Evolutionary conservation across 2,329 filamentous ascomycete genomes (phyloP), one percentile per base, ranked within the genome.

Genomic region (Sporothrix humicola): DNA sequence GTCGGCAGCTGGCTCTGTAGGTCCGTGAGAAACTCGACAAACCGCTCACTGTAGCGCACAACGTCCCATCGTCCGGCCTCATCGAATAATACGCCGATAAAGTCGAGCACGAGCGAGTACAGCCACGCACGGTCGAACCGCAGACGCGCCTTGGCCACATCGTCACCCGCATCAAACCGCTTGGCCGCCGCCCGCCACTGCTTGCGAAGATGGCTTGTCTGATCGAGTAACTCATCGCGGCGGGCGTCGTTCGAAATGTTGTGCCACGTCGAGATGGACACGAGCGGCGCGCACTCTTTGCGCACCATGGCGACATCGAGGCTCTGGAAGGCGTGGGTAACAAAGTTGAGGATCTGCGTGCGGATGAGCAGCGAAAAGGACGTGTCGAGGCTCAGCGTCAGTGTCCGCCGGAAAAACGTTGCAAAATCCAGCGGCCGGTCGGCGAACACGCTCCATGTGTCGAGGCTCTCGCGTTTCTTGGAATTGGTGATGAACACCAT

Each of bases 191-290:
- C 94, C 78, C 94, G 91, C 96, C 96, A 99, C 69, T 94, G 92
- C 81, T 98, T 98, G 80, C 89, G 91, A 78, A 97, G 82, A 76
- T 93, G 91, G n/a, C 89, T 83, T 65, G 89, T 88, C 77, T 93
- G 90, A 59, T 93, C 90, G 44, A 99, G 86, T 72, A 90, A 89
- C 48, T 85, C 84, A 72, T 97, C 93, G 77, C 94, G 89, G 76
- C 90, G 88, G 74, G 88, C 87, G 48, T 97, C 94, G 73, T 88
- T 92, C 44, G 93, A 92, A 52, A 99, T 84, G 79, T 97, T 97
- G 79, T 98, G 93, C 96, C 96, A 99, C 78, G 96, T 94, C 0
- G 93, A 92, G 78, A 99, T 97, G 13, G 94, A 96, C 23, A 99
- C 95, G 70, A 99, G 85, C 1, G 97, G 94, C 7, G 95, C 96